Conservation (phyloP, 2,329 filamentous ascomycete species). For the Penicillium sp. region DNA sequence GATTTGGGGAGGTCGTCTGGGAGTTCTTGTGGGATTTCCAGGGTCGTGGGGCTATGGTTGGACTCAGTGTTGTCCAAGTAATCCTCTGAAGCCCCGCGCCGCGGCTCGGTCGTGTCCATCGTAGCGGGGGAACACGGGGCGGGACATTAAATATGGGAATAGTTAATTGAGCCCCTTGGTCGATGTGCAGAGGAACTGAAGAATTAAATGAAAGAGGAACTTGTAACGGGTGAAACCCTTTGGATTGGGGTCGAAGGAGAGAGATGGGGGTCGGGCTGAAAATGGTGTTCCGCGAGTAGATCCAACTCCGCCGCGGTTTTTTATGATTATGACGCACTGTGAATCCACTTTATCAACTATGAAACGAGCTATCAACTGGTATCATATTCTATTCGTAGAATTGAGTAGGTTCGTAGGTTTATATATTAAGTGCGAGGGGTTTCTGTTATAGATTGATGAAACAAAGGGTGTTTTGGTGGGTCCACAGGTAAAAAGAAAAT, state of each 20-base stretch:
- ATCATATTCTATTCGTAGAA: not conserved
- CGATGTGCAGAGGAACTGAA: slow-evolving; percentile 5
- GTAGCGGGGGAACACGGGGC: slow-evolving; percentile 18
- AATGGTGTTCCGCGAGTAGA: slow-evolving; percentile 19
- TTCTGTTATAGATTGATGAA: not conserved
- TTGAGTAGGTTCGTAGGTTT: not conserved
- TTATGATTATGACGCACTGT: slow-evolving; percentile 15
- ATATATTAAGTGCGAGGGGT: not conserved
- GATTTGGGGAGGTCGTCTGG: slow-evolving; percentile 87
- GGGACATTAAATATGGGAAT: slow-evolving; percentile 19
- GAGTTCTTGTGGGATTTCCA: slow-evolving; percentile 48
- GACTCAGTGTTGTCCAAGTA: slow-evolving; percentile 19
- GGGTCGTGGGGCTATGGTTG: slow-evolving; percentile 20
- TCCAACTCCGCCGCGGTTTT: slow-evolving; percentile 15
- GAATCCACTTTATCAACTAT: slow-evolving; percentile 5
- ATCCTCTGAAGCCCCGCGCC: slow-evolving; percentile 33
- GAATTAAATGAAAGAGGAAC: not conserved
- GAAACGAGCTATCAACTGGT: slow-evolving; percentile 1
- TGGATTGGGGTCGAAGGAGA: slow-evolving; percentile 7
- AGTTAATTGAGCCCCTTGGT: slow-evolving; percentile 16
- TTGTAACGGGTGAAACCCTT: slow-evolving; percentile 5
- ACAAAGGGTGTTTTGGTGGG: not conserved
- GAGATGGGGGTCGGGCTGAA: slow-evolving; percentile 16
- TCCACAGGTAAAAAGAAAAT: not conserved
- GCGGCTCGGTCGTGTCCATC: slow-evolving; percentile 37